Conservation (phyloP, 2,329 filamentous ascomycete genomes). For the Colletotrichum ledebouriae region DNA sequence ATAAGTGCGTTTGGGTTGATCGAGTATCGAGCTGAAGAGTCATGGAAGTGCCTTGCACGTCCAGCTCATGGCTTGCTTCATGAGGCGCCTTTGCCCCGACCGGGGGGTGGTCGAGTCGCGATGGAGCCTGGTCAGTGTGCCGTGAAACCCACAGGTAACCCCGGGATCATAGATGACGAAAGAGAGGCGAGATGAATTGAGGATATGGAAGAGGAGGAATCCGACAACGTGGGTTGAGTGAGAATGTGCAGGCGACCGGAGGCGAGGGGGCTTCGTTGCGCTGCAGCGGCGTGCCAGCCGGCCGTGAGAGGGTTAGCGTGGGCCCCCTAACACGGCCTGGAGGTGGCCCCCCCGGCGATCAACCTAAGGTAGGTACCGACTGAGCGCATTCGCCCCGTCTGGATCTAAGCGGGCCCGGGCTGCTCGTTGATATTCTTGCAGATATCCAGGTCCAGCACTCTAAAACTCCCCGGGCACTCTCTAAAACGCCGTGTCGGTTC, state of each 20-base stretch:
- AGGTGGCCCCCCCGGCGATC: not conserved
- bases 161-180: constrained; percentile 16
- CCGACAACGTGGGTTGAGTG: constrained; percentile 4
- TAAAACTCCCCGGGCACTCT: constrained; percentile 25
- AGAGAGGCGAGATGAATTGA: constrained; percentile 27
- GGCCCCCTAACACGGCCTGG: not conserved
- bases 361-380: too few relatives aligned
- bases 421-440: not conserved
- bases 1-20: not conserved
- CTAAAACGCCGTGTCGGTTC: constrained; percentile 15
- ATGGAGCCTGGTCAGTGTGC: constrained; percentile 1
- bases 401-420: too few relatives aligned
- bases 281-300: constrained; percentile 21
- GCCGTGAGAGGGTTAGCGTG: constrained; percentile 19
- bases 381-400: not conserved
- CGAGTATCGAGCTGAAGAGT: constrained; percentile 18
- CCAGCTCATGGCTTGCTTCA: constrained; percentile 26
- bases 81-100: constrained; percentile 11
- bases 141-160: not conserved
- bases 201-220: constrained; percentile 16
- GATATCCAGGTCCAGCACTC: constrained; percentile 21
- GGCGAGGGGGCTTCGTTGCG: constrained; percentile 29
- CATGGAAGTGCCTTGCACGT: constrained; percentile 16
- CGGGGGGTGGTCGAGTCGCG: constrained; percentile 10
- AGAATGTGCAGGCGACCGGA: constrained; percentile 11